Evolutionary conservation across 2,329 filamentous ascomycete species (phyloP), one percentile per base, ranked within the genome.

Genomic region (Pseudonectria buxi): DNA sequence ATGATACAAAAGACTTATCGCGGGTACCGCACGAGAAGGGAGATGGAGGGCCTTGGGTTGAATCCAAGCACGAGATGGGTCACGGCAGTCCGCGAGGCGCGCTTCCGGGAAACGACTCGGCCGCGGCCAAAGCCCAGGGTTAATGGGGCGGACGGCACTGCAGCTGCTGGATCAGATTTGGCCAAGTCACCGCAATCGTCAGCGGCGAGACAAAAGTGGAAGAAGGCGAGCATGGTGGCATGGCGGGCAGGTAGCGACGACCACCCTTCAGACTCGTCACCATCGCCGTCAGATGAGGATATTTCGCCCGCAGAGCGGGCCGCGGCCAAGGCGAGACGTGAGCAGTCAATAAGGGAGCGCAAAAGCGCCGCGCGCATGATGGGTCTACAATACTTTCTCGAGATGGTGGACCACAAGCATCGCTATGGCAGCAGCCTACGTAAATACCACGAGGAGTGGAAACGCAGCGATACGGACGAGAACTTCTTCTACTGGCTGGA

Each of bases 401-500:
- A 95, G 52, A 89, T 94, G 83, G 81, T 90, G 7, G 85, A 92
- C 56, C 64, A 80, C 30, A 89, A 94, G 58, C 88, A 95, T 56
- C 77, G 88, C 4, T 94, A 95, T 53, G 89, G 88, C 4, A 83
- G 80, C 35, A 94, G 92, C 47, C 61, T 95, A 33, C 72, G 84
- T 24, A 74, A 76, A 24, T 95, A 95, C 50, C 89, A 95, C 53
- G 76, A 78, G 40, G 78, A 84, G 45, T 95, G 89, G 89, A 87
- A 87, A 58, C 76, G 74, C 41, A 68, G 77, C 2, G 69, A 84
- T 18, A 90, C 86, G 0, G 75, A 78, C 4, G 83, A 95, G 56
- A 94, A 92, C 55, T 95, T 89, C 70, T 95, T 95, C 58, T 90
- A 88, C 62, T 95, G 89, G 88, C 69, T 95, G 2, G 89, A 95